Evolutionary conservation across 2,329 filamentous ascomycete species (phyloP), one percentile per base, ranked within the genome.

Genomic region (Alternaria sp.): DNA sequence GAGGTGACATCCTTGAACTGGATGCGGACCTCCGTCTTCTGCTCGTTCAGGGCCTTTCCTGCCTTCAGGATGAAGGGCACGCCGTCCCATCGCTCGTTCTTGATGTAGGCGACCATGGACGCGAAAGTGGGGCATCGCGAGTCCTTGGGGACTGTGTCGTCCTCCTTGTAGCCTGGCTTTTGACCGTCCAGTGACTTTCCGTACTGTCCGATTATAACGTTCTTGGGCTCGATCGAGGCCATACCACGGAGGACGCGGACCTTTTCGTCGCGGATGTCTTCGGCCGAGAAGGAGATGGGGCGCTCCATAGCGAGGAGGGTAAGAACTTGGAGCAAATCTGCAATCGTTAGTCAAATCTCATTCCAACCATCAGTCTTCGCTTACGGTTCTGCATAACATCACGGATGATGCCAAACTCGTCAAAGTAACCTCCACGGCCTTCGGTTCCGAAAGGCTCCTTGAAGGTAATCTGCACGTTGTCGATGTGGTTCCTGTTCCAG

Each of bases 1-100:
- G 94, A 97, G 21, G 96, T 98, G 69, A 99, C 96, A 80, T 99
- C 96, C 87, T 97, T 97, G 90, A 97, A 99, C 82, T 99, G 96
- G 74, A 99, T 97, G 77, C 96, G 91, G 72, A 99, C 96, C 84
- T 99, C 96, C 13, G 96, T 99, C 90, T 99, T 99, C 82, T 99
- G 96, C 87, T 99, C 96, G 82, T 99, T 99, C 69, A 99, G 86
- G 47, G 96, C 94, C 86, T 99, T 99, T 75, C 96, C 96, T 49
- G 96, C 96, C 90, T 99, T 99, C 85, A 99, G 88, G 82, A 99
- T 99, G 86, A 99, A 99, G 55, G 96, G 96, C 57, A 99, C 96
- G 61, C 96, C 96, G 72, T 99, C 96, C 96, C 96, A 99, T 74
- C 96, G 88, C 89, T 99, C 96, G 82, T 99, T 99, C 89, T 98